Percentiles rank a stretch among this genome's conserved stretches.
Evolutionary conservation across 371 early-diverging fungal genomes (phyloP).

Genomic region (Apophysomyces trapeziformis): DNA sequence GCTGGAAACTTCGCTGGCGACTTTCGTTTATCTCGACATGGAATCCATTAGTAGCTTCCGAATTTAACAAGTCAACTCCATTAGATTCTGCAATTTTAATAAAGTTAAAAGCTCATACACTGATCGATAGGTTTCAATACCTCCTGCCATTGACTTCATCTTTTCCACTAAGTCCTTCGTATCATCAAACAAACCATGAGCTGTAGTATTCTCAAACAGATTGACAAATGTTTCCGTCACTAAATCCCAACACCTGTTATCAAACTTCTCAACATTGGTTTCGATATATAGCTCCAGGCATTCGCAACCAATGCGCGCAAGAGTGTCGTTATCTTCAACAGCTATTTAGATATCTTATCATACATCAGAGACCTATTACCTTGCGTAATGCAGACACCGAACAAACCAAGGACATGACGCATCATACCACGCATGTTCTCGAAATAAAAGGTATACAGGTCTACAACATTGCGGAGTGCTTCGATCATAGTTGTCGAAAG

Average conservation of each 20-base stretch:
- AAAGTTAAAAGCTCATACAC: not conserved
- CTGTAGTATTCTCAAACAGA: slow-evolving; percentile 82
- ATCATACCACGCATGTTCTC: slow-evolving; percentile 69
- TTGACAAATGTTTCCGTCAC: slow-evolving; percentile 69
- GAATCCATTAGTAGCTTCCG: not conserved
- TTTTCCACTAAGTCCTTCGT: slow-evolving; percentile 48
- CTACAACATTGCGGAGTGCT: slow-evolving; percentile 87
- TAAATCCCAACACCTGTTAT: slow-evolving; percentile 70
- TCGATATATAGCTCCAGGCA: slow-evolving; percentile 91
- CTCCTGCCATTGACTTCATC: slow-evolving; percentile 24
- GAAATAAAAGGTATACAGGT: slow-evolving; percentile 82
- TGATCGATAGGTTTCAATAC: not conserved
- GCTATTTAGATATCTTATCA: not conserved
- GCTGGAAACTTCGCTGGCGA: slow-evolving; percentile 73
- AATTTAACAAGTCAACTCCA: not conserved
- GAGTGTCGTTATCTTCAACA: slow-evolving; percentile 78
- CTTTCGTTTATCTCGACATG: slow-evolving; percentile 36
- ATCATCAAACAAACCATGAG: slow-evolving; percentile 77
- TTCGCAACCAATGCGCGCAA: slow-evolving; percentile 90
- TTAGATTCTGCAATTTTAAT: not conserved
- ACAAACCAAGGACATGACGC: slow-evolving; percentile 77
- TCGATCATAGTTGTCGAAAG: slow-evolving; percentile 74
- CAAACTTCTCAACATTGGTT: slow-evolving; percentile 73
- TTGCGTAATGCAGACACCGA: slow-evolving; percentile 85
- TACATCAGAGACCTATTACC: slow-evolving; percentile 28